Conservation (phyloP, 2,329 filamentous ascomycete genomes). For the Hypoxylon sp. region DNA sequence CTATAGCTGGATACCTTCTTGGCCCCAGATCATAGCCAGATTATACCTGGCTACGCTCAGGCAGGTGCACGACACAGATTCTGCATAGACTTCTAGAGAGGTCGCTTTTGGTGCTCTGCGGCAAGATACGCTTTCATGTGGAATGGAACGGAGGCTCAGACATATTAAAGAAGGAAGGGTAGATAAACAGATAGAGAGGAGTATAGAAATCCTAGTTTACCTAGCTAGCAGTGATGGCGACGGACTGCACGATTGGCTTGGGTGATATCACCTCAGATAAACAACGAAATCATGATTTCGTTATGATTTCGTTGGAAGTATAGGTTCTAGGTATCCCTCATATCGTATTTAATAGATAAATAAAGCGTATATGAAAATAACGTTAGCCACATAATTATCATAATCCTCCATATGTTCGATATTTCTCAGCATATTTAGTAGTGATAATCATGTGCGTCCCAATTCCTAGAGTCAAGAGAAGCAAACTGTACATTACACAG, state of each 20-base stretch:
- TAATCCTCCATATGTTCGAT: no score
- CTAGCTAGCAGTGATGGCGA: conserved; percentile 10
- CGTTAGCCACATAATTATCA: no score
- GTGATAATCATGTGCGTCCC: no score
- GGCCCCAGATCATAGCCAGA: conserved; percentile 22
- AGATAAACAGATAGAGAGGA: conserved; percentile 33
- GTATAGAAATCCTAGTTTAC: conserved; percentile 10
- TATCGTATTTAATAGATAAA: no score
- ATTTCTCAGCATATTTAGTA: no score
- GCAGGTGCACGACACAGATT: no score
- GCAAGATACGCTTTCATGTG: conserved; percentile 14
- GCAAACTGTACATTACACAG: no score
- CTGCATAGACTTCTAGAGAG: no score
- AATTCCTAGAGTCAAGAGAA: no score
- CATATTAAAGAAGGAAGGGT: conserved; percentile 27
- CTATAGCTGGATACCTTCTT: conserved; percentile 15
- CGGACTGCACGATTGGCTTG: conserved; percentile 2
- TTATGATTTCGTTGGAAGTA: conserved; percentile 6
- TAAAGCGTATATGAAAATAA: no score
- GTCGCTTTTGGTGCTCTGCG: no score
- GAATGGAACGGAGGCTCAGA: conserved; percentile 3
- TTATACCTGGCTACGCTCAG: conserved; percentile 26
- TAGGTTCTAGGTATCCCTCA: no score
- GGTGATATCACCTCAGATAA: not conserved
- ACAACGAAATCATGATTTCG: not conserved